Evolutionary conservation across 2,329 filamentous ascomycete genomes (phyloP), one percentile per base, ranked within the genome.

Genomic region (Diaporthe sp.): DNA sequence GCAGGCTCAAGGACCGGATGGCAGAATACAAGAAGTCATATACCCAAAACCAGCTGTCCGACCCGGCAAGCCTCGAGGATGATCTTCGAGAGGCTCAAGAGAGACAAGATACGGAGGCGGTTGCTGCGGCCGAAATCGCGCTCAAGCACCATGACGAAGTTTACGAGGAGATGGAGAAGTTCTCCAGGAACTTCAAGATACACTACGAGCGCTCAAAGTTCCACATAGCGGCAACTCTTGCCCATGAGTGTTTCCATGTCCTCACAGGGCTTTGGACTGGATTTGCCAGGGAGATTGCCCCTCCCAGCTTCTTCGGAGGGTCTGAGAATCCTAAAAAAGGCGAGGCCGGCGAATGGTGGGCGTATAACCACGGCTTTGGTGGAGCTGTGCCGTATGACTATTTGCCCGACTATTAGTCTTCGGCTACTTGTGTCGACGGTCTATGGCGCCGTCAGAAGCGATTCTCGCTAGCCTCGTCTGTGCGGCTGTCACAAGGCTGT

Each of bases 61-160:
- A 28, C 1, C 4, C 13, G 55, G 8, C 4, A 0, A 12, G 3
- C 2, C 31, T 58, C 5, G 4, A 58, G 6, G 42, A 37, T 19
- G 17, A 6, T 12, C 3, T 13, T 25, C 19, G 17, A n/a, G 0
- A n/a, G 31, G 55, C 55, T 10, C 19, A 22, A 13, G 10, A n/a
- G 3, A 37, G 12, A 5, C 13, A 6, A 3, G 31, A 58, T 9
- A 0, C 8, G 13, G 3, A 37, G 9, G 9, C 0, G 3, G 2
- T 58, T 7, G 17, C 9, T n/a, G 19, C 31, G 19, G 31, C 31
- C 10, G 19, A 37, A 5, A 2, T 3, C 4, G 13, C 22, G 3
- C 1, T 9, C 25, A 8, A 57, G 2, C 13, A 2, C 1, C 9
- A 37, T 4, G 0, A 2, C 9, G 12, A 13, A 13, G 1, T 12